Base-by-base conservation (phyloP, 306 rosid genomes). In the Vachellia pachyceras region DNA sequence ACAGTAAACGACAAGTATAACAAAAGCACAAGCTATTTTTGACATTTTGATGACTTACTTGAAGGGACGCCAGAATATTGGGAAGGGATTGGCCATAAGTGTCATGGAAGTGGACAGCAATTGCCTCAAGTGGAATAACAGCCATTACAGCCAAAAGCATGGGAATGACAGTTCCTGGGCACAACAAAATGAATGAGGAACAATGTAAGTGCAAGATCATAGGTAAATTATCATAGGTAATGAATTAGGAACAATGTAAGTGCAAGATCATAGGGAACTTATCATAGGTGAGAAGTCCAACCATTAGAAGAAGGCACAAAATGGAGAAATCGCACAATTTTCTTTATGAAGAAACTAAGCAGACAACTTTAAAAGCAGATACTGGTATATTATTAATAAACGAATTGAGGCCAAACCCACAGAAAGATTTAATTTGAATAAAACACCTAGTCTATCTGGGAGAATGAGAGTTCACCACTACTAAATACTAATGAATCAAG, bases 91-190 rank as follows among this genome's bases (percentile, higher is more conserved):
- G 94, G 33, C 92, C 94, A 8, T 90, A 90, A 46, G 94, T 90
- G 86, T 90, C 94, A 67, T 90, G 94, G 87, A 88, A 90, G 84
- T 90, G 94, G 72, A 90, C 94, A 35, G 94, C 92, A 77, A 90
- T 86, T 82, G 76, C 89, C 55, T 90, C 92, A 18, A 79, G 61
- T 7, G 94, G 94, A 81, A 88, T 89, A 50, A 83, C 85, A 65
- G 88, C 90, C 89, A 88, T 86, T 23, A 88, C 94, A 65, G 90
- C 90, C 85, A 88, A 89, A 70, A 90, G 94, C 94, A 90, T 90
- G 23, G 90, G 92, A 77, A 90, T 87, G 39, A 88, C 92, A 69
- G 84, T 79, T 47, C 94, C 94, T 88, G 84, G 55, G 37, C 73
- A 54, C 14, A 55, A 80, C 22, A 20, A 68, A 20, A 10, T 25